Evolutionary conservation across 169 alveolate genomes (phyloP), one percentile per base, ranked within the genome.

Genomic region (Pseudocohnilembus persalinus): DNA sequence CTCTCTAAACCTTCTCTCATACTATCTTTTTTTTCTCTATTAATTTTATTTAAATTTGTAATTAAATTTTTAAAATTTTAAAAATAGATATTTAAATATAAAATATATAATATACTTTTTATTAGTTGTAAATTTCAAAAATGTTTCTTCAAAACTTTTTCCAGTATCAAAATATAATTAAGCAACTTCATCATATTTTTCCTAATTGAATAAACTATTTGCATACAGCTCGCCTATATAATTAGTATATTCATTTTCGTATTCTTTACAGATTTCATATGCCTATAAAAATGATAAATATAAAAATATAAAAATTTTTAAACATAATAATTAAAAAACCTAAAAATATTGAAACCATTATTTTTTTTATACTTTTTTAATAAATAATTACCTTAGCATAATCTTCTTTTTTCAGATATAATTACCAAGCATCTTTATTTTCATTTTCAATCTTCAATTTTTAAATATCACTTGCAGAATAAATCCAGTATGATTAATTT

Each of bases 401-500:
- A 80, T 81, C 64, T 68, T 81, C 80, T 81, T 86, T 87, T 74
- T 92, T 93, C 83, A 92, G 77, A 32, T 88, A 92, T 77, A 90
- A 92, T 85, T 89, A 89, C 97, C 97, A 95, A 30, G 92, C 93
- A 79, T 95, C 94, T 76, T 87, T 88, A 81, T 92, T 93, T 88
- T 92, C 97, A 74, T 92, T 90, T 78, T 83, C 83, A 15, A 91
- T 33, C n/a, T 88, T 87, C 15, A 92, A 85, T 84, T 89, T 89
- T 81, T 88, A 89, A 33, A 93, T 63, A 27, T 82, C 74, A 65
- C 77, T 90, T 78, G 93, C 81, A 30, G 91, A 79, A 73, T 85
- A 75, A 65, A 95, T 84, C 89, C 94, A 88, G 78, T 92, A 63
- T 0, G 84, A 89, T 65, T 91, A 78, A 33, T 75, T 83, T 31